Conservation (phyloP, 2,329 filamentous ascomycete species). For the Diplocarpon rosae region DNA sequence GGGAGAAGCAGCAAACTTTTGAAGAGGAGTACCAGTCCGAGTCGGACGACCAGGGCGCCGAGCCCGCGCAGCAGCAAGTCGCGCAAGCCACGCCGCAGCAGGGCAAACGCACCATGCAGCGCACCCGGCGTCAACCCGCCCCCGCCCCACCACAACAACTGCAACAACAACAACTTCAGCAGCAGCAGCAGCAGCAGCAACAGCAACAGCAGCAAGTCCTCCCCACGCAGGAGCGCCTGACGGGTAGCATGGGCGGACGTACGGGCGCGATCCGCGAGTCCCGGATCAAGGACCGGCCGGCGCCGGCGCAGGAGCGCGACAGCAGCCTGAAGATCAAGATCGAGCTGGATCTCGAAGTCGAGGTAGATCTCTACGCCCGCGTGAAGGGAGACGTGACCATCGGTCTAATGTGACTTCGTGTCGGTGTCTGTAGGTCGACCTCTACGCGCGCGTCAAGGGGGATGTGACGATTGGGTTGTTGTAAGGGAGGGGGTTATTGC, state of each 20-base stretch:
- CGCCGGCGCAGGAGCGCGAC: slow-evolving; percentile 28
- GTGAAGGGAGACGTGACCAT: slow-evolving; percentile 30
- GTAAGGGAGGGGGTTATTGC: slow-evolving; percentile 16
- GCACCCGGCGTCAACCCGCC: slow-evolving; percentile 27
- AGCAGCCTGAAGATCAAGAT: slow-evolving; percentile 33
- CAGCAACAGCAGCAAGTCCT: slow-evolving; percentile 14
- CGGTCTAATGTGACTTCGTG: slow-evolving; percentile 24
- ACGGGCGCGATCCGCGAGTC: slow-evolving; percentile 27
- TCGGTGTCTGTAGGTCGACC: slow-evolving; percentile 24
- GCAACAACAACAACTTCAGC: slow-evolving; percentile 23
- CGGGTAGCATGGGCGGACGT: slow-evolving; percentile 22
- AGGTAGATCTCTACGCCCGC: slow-evolving; percentile 32
- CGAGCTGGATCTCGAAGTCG: slow-evolving; percentile 30
- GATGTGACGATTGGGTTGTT: slow-evolving; percentile 31
- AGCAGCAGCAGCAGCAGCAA: slow-evolving; percentile 24
- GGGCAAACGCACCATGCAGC: slow-evolving; percentile 28
- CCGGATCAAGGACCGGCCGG: slow-evolving; percentile 30
- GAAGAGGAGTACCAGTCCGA: slow-evolving; percentile 21
- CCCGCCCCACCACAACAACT: slow-evolving; percentile 21
- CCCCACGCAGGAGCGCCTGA: slow-evolving; percentile 15
- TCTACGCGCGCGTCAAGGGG: slow-evolving; percentile 27
- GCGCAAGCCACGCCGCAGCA: slow-evolving; percentile 11
- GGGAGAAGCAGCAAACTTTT: slow-evolving; percentile 20
- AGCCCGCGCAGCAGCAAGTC: slow-evolving; percentile 14
- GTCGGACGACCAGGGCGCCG: slow-evolving; percentile 16